Evolutionary conservation across 2,329 filamentous ascomycete species (phyloP), one percentile per base, ranked within the genome.

Genomic region (Thielaviopsis punctulata): DNA sequence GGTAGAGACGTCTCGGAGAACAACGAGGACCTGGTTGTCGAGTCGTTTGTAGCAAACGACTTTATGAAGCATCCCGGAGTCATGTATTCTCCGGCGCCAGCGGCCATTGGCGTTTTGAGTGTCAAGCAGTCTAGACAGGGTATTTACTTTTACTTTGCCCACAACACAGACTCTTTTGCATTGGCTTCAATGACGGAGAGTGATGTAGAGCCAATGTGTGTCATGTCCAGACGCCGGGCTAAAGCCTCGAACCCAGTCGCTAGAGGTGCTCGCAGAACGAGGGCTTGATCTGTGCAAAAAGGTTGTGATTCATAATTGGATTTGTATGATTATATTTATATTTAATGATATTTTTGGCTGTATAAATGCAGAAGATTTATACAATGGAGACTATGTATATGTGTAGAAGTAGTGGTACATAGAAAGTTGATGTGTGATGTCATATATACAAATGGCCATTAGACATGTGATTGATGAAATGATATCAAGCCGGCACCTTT

Each of bases 41-140:
- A 78, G 58, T 76, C 76, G 0, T 90, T 95, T 68, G 84, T 98
- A 57, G 69, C 79, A 48, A 72, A 82, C n/a, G 92, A 96, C 62
- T 98, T 98, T 63, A 92, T 94, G 81, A 76, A 80, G 45, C 92
- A 95, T 62, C 85, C 88, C 0, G 86, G 88, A 49, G 89, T 98
- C 56, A 75, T 72, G 59, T 73, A 82, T 60, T 92, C 87, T 60
- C 77, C 82, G 52, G 90, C 86, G 10, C 73, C 79, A n/a, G 87
- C 86, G 2, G 89, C 90, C 25, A 93, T 98, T 60, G 92, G 92
- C 2, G 77, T 95, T 54, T 80, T 98, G 70, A 80, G 81, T 1
- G 84, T 95, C 60, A 96, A 96, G 69, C 92, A 88, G 69, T 82
- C 77, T 0, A 72, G 70, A 12, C 73, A 77, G 21, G 88, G 87